Conservation (phyloP, 169 alveolate genomes). For the Eimeria maxima region DNA sequence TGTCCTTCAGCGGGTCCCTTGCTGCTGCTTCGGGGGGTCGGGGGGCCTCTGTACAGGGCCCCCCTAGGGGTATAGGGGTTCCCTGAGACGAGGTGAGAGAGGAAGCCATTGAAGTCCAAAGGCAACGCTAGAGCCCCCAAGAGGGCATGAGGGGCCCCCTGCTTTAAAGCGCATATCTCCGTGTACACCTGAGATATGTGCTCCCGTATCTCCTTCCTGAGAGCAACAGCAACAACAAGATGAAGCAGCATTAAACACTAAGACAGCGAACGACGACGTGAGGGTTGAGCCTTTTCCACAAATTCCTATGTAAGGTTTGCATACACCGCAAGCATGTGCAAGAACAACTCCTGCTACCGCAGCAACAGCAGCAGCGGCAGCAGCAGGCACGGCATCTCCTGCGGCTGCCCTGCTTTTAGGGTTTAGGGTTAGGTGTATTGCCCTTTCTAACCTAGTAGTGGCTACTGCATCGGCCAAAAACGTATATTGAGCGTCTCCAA, state of each 20-base stretch:
- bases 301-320: too few species aligned
- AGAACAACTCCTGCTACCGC: too few species aligned
- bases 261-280: too few species aligned
- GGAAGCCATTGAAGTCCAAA: slow-evolving; percentile 34
- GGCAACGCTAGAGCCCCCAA: slow-evolving; percentile 54
- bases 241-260: not conserved
- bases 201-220: slow-evolving; percentile 4
- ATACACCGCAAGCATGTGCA: too few species aligned
- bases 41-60: not conserved
- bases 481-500: slow-evolving; percentile 21
- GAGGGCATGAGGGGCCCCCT: slow-evolving; percentile 58
- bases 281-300: too few species aligned
- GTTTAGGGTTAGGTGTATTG: not conserved
- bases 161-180: slow-evolving; percentile 47
- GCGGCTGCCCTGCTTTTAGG: not conserved
- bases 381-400: not conserved
- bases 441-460: slow-evolving; percentile 16
- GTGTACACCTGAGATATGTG: not conserved
- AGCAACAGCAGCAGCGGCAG: too few species aligned
- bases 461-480: slow-evolving; percentile 3
- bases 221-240: slow-evolving; percentile 10
- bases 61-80: slow-evolving; percentile 33
- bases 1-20: not conserved
- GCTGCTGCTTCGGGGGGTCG: not conserved
- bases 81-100: not conserved